Percentiles rank a stretch among this genome's conserved stretches.
These are phyloP conservation scores for Podila epigama DNA, from an alignment of 192 early-diverging fungal genomes.

Conservation along the genomic window DNA sequence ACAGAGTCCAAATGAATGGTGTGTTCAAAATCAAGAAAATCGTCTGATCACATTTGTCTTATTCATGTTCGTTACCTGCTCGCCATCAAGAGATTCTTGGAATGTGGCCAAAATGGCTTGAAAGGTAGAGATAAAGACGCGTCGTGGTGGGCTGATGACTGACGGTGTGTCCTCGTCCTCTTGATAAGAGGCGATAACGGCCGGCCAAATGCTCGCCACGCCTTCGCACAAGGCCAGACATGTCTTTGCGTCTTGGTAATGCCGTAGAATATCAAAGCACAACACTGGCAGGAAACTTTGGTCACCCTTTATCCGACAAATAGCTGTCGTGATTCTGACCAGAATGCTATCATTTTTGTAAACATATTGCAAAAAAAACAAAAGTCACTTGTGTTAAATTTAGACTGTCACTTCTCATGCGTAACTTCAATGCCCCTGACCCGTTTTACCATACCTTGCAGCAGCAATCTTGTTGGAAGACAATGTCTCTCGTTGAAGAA, in stretches of 20 bases:
- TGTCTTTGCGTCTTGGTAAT: conserved; percentile 4
- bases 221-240: conserved; percentile 23
- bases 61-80: neutral
- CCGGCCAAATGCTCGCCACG: conserved; percentile 33
- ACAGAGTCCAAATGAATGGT: neutral
- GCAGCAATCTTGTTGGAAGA: neutral
- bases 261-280: conserved; percentile 22
- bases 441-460: neutral
- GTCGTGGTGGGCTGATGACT: neutral
- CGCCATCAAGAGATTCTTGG: conserved; percentile 6
- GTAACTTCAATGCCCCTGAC: too few species aligned
- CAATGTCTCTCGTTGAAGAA: conserved; percentile 6
- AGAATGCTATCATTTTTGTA: too few species aligned
- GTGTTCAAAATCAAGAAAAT: neutral
- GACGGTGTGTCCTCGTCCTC: neutral
- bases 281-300: neutral
- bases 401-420: too few species aligned
- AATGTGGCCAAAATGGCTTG: conserved; percentile 18
- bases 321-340: conserved; percentile 11
- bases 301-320: neutral
- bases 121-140: neutral
- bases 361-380: too few species aligned
- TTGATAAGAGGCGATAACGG: neutral
- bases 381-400: too few species aligned
- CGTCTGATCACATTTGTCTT: neutral